Evolutionary conservation across 169 alveolate species (phyloP).

Genomic region (Plasmodium falciparum): DNA sequence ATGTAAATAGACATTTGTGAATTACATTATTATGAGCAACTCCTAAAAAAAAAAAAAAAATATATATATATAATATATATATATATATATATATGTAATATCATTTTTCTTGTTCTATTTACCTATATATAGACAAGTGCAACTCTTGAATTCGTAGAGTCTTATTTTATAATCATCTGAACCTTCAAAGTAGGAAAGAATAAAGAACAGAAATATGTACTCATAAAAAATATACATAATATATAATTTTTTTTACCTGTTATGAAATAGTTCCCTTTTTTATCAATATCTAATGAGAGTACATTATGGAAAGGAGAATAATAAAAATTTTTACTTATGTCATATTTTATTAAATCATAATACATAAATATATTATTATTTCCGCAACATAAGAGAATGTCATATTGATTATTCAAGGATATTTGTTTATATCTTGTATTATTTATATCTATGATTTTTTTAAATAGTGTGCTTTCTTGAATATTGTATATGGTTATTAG

Average conservation of each 20-base stretch:
- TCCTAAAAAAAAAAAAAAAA: constrained; percentile 14
- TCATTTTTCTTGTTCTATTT: neutral
- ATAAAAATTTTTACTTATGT: constrained; percentile 47
- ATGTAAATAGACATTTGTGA: constrained; percentile 62
- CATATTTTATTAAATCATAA: constrained; percentile 58
- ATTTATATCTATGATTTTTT: constrained; percentile 41
- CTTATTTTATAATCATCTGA: constrained; percentile 57
- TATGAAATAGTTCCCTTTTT: constrained; percentile 46
- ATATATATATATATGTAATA: neutral
- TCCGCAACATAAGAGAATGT: constrained; percentile 61
- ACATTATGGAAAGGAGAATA: constrained; percentile 68
- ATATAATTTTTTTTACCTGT: constrained; percentile 13
- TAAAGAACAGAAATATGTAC: neutral
- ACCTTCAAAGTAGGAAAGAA: constrained; percentile 16
- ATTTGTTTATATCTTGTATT: constrained; percentile 62
- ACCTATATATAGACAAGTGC: constrained; percentile 72
- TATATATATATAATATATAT: neutral
- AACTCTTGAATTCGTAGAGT: constrained; percentile 57
- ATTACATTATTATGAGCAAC: constrained; percentile 52
- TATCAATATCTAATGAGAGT: constrained; percentile 59
- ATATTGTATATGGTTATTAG: constrained; percentile 44
- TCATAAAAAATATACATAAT: too few relatives aligned
- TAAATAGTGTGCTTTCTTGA: constrained; percentile 24
- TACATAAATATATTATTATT: constrained; percentile 71
- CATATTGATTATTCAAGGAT: constrained; percentile 38